These are phyloP conservation scores for Chaetomiaceae sp. DNA, from an alignment of 2,329 filamentous ascomycete species.

Conservation along the genomic window DNA sequence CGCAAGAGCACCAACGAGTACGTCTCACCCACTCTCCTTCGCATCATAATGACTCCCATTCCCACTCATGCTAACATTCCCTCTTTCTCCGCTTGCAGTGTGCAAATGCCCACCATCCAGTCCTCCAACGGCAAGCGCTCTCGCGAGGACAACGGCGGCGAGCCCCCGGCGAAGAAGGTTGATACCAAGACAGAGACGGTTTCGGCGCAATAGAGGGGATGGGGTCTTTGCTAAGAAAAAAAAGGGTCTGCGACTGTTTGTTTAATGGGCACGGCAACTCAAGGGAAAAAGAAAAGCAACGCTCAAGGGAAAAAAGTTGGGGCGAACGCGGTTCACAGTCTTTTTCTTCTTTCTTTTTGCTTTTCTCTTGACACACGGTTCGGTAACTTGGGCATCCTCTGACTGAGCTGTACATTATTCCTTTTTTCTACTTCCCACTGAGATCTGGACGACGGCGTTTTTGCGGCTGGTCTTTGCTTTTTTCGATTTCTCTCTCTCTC, in stretches of 20 bases:
- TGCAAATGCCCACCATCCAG: constrained; percentile 41
- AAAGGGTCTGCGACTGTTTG: too few species aligned
- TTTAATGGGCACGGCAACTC: too few species aligned
- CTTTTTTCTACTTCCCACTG: neutral
- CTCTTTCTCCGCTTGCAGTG: constrained; percentile 27
- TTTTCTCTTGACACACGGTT: neutral
- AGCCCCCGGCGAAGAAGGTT: constrained; percentile 57
- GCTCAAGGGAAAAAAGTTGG: neutral
- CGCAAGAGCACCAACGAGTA: constrained; percentile 32
- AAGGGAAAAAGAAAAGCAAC: neutral
- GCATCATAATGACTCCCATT: too few species aligned
- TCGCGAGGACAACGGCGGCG: constrained; percentile 46
- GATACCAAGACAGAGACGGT: constrained; percentile 44
- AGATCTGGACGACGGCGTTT: constrained; percentile 14
- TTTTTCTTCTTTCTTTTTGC: too few species aligned
- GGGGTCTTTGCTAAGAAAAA: neutral
- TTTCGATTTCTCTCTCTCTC: neutral
- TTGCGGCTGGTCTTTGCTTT: constrained; percentile 3
- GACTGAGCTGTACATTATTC: constrained; percentile 12
- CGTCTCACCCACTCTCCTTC: constrained; percentile 13
- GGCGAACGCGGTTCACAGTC: too few species aligned
- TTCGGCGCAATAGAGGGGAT: constrained; percentile 16
- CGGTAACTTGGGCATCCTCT: neutral
- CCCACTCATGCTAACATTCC: too few species aligned
- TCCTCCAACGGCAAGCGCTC: constrained; percentile 50